Evolutionary conservation across 495 filamentous ascomycete genomes (phyloP).

Genomic region (Neurospora hispaniola): DNA sequence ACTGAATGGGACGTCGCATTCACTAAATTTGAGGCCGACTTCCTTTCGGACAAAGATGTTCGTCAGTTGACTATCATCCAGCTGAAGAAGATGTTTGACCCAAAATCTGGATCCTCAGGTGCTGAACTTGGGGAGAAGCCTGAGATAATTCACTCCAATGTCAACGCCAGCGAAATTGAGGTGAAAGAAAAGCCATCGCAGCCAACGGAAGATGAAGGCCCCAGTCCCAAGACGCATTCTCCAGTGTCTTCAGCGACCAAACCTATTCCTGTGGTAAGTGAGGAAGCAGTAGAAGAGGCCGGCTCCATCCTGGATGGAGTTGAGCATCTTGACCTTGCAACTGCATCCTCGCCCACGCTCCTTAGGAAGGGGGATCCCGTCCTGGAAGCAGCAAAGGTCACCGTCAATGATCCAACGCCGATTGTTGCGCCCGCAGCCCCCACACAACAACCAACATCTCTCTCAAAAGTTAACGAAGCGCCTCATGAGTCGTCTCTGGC

Average conservation of each 20-base stretch:
- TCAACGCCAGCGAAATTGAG: background rate
- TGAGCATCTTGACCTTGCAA: slow-evolving; percentile 63
- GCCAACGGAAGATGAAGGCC: background rate
- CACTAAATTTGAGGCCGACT: slow-evolving; percentile 80
- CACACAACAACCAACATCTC: background rate
- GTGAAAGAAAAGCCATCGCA: background rate
- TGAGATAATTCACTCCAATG: slow-evolving; percentile 11
- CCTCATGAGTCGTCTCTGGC: slow-evolving; percentile 22
- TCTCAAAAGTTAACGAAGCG: background rate
- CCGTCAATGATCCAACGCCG: slow-evolving; percentile 4
- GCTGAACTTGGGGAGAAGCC: slow-evolving; percentile 22
- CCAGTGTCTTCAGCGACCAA: slow-evolving; percentile 17
- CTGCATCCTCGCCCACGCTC: slow-evolving; percentile 28
- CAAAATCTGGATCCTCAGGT: slow-evolving; percentile 2
- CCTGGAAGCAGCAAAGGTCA: slow-evolving; percentile 1
- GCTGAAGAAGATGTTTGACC: slow-evolving; percentile 80
- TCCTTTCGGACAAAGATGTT: slow-evolving; percentile 97
- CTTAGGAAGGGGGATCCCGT: slow-evolving; percentile 3
- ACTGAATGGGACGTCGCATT: slow-evolving; percentile 89
- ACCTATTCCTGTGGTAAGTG: slow-evolving; percentile 8
- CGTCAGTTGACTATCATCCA: slow-evolving; percentile 82
- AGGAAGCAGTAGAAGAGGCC: slow-evolving; percentile 8
- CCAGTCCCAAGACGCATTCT: slow-evolving; percentile 6
- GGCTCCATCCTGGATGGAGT: slow-evolving; percentile 40
- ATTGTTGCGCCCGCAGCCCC: background rate